Percentiles rank a stretch among this genome's conserved stretches.
Conservation (phyloP, 345 rosid species). For the Eucalyptus cloeziana region DNA sequence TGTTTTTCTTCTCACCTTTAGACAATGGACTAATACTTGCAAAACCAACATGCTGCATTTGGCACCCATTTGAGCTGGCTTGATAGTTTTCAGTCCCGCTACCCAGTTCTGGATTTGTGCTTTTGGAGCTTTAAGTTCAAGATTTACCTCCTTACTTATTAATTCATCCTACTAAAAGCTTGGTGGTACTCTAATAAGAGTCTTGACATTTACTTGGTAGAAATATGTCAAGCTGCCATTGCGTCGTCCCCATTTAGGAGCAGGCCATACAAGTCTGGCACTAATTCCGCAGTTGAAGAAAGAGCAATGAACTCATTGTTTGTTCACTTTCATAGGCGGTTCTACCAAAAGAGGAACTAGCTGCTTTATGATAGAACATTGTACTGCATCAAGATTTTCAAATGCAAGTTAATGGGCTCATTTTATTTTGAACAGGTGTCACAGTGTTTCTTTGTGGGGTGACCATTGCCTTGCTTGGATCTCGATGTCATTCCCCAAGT, state of each 20-base stretch:
- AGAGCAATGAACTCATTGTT: neutral
- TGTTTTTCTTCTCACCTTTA: neutral
- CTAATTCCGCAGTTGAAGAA: neutral
- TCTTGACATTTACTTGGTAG: neutral
- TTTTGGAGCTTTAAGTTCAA: neutral
- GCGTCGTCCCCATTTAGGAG: neutral
- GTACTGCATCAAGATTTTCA: neutral
- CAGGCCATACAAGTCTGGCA: neutral
- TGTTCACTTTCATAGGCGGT: neutral
- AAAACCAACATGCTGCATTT: neutral
- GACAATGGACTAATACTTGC: neutral
- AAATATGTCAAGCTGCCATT: neutral
- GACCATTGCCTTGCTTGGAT: conserved; percentile 68
- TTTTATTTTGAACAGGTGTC: conserved; percentile 38
- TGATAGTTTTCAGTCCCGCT: neutral
- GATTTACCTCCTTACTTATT: neutral
- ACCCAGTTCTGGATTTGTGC: neutral
- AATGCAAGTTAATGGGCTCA: neutral
- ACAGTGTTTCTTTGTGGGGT: conserved; percentile 79
- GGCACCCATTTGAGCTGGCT: neutral
- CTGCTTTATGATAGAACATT: neutral
- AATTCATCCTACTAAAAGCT: neutral
- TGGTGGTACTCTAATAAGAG: neutral
- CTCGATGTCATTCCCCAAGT: conserved; percentile 72
- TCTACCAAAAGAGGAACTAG: neutral